phyloP scores from a whole-genome alignment of 108 stramenopile species.

The Schizochytrium sp. region DNA sequence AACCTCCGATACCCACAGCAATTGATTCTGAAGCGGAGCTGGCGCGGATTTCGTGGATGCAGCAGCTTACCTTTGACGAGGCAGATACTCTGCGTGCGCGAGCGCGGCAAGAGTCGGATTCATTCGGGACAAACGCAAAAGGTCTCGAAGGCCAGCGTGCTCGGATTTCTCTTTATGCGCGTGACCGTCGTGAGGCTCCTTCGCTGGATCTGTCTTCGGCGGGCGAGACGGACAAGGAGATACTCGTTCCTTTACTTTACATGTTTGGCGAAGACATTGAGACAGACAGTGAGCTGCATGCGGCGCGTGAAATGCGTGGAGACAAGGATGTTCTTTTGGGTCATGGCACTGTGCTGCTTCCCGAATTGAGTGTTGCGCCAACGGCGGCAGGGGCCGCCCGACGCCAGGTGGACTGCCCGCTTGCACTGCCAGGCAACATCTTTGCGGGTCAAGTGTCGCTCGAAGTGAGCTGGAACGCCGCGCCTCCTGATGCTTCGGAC shows the following conservation, averaged over 20 bases:
- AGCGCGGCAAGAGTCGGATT: background rate
- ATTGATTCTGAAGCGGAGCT: background rate
- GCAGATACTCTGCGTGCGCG: background rate
- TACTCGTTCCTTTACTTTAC: background rate
- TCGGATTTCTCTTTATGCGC: background rate
- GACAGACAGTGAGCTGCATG: background rate
- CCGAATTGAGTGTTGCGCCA: background rate
- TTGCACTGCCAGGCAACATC: background rate
- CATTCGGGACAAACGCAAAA: background rate
- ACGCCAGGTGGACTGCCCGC: background rate
- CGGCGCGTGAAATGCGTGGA: background rate
- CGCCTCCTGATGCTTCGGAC: background rate
- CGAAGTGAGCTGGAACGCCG: background rate
- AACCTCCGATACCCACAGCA: background rate
- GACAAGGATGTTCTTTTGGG: background rate
- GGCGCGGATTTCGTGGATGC: background rate
- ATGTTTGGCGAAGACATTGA: slow-evolving; percentile 13
- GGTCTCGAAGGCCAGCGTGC: background rate
- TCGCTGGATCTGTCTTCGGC: background rate
- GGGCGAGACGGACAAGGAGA: background rate
- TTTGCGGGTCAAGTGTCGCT: background rate
- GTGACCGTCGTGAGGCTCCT: background rate
- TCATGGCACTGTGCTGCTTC: background rate
- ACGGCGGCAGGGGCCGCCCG: background rate
- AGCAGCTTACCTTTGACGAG: background rate